These are phyloP conservation scores for Candida qinlingensis DNA, from an alignment of 805 yeast species.

Conservation along the genomic window DNA sequence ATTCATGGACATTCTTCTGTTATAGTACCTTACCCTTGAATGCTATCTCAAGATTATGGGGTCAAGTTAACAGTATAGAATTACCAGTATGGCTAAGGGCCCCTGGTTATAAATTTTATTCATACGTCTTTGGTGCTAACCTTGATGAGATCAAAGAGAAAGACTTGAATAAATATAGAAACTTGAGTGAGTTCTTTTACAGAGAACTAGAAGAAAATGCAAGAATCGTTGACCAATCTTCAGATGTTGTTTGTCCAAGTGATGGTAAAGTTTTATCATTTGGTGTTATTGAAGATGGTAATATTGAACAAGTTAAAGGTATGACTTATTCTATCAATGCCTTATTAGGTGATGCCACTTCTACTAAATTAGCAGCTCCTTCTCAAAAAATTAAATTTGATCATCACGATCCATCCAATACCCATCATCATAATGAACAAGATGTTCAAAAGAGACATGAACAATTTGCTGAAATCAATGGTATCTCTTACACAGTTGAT, in stretches of 20 bases:
- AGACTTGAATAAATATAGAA: conserved; percentile 66
- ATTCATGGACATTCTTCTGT: conserved; percentile 85
- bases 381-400: conserved; percentile 42
- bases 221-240: conserved; percentile 65
- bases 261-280: conserved; percentile 88
- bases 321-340: conserved; percentile 89
- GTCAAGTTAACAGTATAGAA: conserved; percentile 74
- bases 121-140: conserved; percentile 80
- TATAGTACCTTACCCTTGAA: conserved; percentile 89
- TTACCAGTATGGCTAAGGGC: conserved; percentile 85
- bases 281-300: conserved; percentile 77
- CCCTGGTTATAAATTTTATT: conserved; percentile 75
- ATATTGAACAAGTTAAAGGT: conserved; percentile 95
- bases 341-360: conserved; percentile 59
- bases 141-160: conserved; percentile 84
- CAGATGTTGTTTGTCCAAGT: conserved; percentile 79
- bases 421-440: conserved; percentile 27
- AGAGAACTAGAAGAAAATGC: conserved; percentile 72
- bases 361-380: conserved; percentile 48
- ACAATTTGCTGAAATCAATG: conserved; percentile 74
- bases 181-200: conserved; percentile 88
- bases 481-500: conserved; percentile 65
- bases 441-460: conserved; percentile 47
- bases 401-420: conserved; percentile 25
- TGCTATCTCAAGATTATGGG: conserved; percentile 92